Evolutionary conservation across 2,329 filamentous ascomycete species (phyloP).

Genomic region (Hymenoscyphus linearis): DNA sequence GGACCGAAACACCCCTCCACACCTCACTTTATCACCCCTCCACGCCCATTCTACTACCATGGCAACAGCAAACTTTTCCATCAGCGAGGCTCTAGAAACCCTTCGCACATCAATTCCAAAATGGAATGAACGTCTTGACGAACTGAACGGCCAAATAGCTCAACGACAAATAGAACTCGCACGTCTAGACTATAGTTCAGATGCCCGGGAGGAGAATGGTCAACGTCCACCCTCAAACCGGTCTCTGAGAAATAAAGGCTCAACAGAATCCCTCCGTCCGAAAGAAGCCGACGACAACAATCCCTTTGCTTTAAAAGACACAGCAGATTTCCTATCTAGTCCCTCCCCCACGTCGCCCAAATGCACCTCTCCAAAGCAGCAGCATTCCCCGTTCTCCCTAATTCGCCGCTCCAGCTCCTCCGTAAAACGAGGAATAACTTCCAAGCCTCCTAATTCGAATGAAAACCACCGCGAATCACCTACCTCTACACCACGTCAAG

Average conservation of each 20-base stretch:
- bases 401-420: conserved; percentile 16
- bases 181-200: no score
- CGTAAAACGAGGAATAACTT: conserved; percentile 14
- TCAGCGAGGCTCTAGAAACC: conserved; percentile 50
- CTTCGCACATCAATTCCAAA: conserved; percentile 52
- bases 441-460: conserved; percentile 13
- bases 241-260: conserved; percentile 32
- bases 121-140: conserved; percentile 55
- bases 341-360: conserved; percentile 19
- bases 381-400: conserved; percentile 9
- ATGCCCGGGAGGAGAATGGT: conserved; percentile 24
- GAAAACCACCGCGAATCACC: conserved; percentile 10
- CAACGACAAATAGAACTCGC: conserved; percentile 57
- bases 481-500: conserved; percentile 18
- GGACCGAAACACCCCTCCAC: neutral
- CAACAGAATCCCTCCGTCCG: conserved; percentile 31
- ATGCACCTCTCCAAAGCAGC: neutral
- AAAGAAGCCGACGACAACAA: conserved; percentile 24
- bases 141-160: conserved; percentile 56
- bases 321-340: conserved; percentile 8
- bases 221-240: conserved; percentile 30
- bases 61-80: conserved; percentile 19
- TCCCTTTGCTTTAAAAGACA: conserved; percentile 14
- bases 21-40: neutral
- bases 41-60: conserved; percentile 1